Evolutionary conservation across 2,329 filamentous ascomycete genomes (phyloP).

Genomic region (Lecanicillium sp.): DNA sequence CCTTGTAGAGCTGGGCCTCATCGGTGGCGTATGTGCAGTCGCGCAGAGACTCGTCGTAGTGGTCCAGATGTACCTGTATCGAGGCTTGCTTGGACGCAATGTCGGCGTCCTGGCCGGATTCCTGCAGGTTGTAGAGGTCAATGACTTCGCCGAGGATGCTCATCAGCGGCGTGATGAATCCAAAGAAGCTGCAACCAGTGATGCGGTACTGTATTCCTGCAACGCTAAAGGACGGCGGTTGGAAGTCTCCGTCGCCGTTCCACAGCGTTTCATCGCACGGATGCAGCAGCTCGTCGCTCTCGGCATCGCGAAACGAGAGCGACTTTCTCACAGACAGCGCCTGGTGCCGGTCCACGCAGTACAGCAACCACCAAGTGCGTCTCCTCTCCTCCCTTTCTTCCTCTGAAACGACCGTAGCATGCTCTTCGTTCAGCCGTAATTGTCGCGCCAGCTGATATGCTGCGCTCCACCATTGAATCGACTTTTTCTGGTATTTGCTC

Average conservation of each 20-base stretch:
- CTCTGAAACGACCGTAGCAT: neutral
- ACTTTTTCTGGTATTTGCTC: constrained; percentile 1
- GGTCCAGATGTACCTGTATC: neutral
- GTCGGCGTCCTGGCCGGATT: neutral
- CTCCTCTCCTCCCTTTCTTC: neutral
- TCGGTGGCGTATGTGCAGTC: neutral
- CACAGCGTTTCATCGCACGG: neutral
- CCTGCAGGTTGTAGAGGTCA: neutral
- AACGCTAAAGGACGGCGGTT: neutral
- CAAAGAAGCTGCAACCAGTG: neutral
- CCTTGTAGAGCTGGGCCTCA: neutral
- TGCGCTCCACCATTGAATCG: neutral
- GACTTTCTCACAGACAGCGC: neutral
- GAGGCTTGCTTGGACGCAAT: neutral
- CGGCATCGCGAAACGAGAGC: neutral
- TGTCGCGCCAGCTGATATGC: neutral
- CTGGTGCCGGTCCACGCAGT: neutral
- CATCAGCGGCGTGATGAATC: neutral
- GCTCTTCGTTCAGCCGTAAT: neutral
- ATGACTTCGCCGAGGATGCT: neutral
- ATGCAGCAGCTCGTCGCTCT: neutral
- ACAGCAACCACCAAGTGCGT: neutral
- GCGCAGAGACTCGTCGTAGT: neutral
- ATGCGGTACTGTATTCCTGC: neutral
- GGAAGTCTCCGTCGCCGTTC: neutral